Base-by-base conservation (phyloP, 257 asterid species). In the Eustoma russellianum region DNA sequence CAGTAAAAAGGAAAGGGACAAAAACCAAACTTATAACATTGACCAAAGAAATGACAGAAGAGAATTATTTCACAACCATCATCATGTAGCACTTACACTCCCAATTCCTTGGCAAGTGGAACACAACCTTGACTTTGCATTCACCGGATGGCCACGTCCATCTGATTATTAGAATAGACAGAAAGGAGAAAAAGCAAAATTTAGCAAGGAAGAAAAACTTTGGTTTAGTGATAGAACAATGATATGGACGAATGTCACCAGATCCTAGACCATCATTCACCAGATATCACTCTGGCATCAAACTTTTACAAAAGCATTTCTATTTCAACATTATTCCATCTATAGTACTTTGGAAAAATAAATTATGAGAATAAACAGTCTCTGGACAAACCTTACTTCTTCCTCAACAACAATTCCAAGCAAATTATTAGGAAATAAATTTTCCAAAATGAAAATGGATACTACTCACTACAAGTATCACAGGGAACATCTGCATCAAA, bases 401-500 rank as follows among this genome's bases (percentile, higher is more conserved):
- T 18, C 41, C 5, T 13, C 8, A 19, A 46, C 16, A 2, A 43
- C 46, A 49, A 14, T 11, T 17, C 13, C 44, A 8, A 46, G 46
- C 33, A 28, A 38, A 17, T 15, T 17, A 46, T n/a, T 46, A 9
- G 24, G 61, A 14, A 46, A 14, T 16, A 11, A 30, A 33, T 17
- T 34, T 38, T 50, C 33, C 41, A 64, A 9, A 7, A 11, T 30
- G 40, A 59, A 38, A 59, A 3, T 61, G 49, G 47, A 16, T 67
- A 70, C 52, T 53, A 83, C 96, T 84, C 70, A 91, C 96, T 0
- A 64, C 96, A 91, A 66, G 82, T 71, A 73, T 77, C 92, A 69
- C 98, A 91, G 33, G 95, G 96, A 71, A 87, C 82, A 67, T 75
- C 84, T 58, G 95, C 96, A 69, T 87, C 81, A 35, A 88, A 75